phyloP scores from a whole-genome alignment of 768 basidiomycete species.

The Coprinopsis sp. region DNA sequence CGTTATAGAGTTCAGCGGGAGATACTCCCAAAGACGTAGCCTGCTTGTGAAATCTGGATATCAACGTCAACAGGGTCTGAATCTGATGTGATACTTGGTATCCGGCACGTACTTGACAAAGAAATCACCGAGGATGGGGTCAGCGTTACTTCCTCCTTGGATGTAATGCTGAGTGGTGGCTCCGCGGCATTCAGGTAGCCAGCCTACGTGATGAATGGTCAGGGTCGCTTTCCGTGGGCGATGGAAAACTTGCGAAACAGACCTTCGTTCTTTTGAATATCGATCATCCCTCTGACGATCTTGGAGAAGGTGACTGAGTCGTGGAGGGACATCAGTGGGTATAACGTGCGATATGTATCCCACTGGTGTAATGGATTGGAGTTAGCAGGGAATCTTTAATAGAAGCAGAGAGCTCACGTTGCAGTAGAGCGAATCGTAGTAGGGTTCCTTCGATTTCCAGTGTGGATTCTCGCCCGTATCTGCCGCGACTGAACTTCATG shows the following conservation, averaged over 20 bases:
- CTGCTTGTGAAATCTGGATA: conserved; percentile 49
- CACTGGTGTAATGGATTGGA: conserved; percentile 36
- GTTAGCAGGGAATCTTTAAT: not conserved
- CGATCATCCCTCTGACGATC: conserved; percentile 61
- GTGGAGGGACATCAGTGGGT: conserved; percentile 59
- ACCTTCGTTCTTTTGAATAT: conserved; percentile 66
- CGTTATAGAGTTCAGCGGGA: conserved; percentile 45
- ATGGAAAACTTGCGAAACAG: too few species aligned
- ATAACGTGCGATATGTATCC: conserved; percentile 64
- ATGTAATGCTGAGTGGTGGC: conserved; percentile 48
- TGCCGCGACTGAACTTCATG: conserved; percentile 15
- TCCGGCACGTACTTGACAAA: conserved; percentile 56
- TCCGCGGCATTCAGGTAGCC: conserved; percentile 63
- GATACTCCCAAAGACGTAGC: conserved; percentile 45
- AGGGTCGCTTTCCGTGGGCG: too few species aligned
- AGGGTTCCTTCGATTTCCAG: conserved; percentile 62
- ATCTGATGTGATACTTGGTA: too few species aligned
- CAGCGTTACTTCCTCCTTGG: conserved; percentile 61
- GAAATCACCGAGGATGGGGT: conserved; percentile 62
- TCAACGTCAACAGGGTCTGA: too few species aligned
- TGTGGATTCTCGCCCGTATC: conserved; percentile 62
- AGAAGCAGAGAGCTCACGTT: conserved; percentile 39
- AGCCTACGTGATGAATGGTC: too few species aligned
- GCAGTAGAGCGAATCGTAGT: conserved; percentile 65
- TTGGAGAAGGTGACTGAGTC: conserved; percentile 54